A percentile compares a stretch with the other conserved stretches of the same genome.
These are phyloP conservation scores for Globisporangium radiosum DNA, from an alignment of 352 stramenopile species.

Conservation along the genomic window DNA sequence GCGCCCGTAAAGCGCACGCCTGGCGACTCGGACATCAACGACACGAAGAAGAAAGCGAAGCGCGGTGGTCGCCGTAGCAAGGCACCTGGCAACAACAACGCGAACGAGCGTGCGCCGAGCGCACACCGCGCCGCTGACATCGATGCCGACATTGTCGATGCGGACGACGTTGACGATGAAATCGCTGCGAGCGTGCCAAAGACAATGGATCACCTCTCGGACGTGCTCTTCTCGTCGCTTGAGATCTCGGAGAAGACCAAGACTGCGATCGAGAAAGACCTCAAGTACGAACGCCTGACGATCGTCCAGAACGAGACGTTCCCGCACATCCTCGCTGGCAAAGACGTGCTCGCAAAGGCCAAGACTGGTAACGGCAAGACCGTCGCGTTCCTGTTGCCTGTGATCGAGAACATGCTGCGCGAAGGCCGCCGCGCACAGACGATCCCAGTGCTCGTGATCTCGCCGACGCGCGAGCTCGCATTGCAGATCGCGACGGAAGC, in stretches of 20 bases:
- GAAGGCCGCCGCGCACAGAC: background rate
- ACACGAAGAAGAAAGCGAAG: constrained; percentile 7
- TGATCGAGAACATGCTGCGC: constrained; percentile 60
- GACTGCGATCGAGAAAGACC: constrained; percentile 65
- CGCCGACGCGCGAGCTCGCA: constrained; percentile 28
- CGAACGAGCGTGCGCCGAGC: background rate
- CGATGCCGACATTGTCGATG: background rate
- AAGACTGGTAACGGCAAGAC: constrained; percentile 91
- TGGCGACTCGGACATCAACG: background rate
- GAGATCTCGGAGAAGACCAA: constrained; percentile 52
- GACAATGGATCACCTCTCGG: constrained; percentile 28
- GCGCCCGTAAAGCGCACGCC: constrained; percentile 5
- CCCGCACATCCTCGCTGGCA: constrained; percentile 55
- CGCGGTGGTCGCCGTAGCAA: constrained; percentile 8
- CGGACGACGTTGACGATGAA: constrained; percentile 10
- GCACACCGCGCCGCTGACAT: background rate
- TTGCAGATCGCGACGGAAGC: constrained; percentile 90
- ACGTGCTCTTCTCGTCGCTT: constrained; percentile 44
- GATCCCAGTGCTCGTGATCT: constrained; percentile 25
- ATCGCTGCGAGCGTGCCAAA: constrained; percentile 4
- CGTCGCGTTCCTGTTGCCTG: constrained; percentile 77
- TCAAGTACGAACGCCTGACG: constrained; percentile 87
- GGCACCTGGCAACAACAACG: background rate
- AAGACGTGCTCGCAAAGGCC: constrained; percentile 90
- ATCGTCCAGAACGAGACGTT: constrained; percentile 88